A percentile compares a stretch with the other conserved stretches of the same genome.
These are phyloP conservation scores for Zymoseptoria crescenta DNA, from an alignment of 2,329 filamentous ascomycete genomes.

Conservation along the genomic window DNA sequence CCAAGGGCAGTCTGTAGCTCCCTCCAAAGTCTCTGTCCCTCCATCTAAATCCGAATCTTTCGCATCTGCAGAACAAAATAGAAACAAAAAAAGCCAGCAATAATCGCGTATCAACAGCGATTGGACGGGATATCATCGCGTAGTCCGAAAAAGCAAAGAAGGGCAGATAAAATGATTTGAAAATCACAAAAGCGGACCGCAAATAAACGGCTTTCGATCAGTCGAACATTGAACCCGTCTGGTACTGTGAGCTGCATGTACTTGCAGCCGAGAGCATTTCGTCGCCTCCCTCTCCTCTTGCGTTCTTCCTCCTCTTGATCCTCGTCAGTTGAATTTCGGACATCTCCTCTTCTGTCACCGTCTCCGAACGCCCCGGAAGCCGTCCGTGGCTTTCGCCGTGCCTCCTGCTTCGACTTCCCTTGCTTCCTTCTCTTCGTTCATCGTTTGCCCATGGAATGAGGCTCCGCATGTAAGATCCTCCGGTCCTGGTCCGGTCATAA, in stretches of 20 bases:
- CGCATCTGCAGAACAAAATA: not conserved
- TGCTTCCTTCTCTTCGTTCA: not conserved
- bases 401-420: not conserved
- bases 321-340: not conserved
- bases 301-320: no score
- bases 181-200: slow-evolving; percentile 2
- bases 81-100: not conserved
- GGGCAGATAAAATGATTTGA: not conserved
- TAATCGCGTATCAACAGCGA: not conserved
- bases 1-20: not conserved
- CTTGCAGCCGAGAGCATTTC: no score
- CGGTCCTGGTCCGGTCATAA: not conserved
- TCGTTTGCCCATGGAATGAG: not conserved
- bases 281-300: no score
- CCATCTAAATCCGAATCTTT: not conserved
- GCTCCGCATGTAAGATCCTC: not conserved
- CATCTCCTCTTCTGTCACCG: slow-evolving; percentile 1
- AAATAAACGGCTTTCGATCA: not conserved
- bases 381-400: not conserved
- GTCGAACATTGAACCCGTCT: no score
- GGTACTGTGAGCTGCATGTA: no score
- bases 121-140: slow-evolving; percentile 5
- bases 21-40: slow-evolving; percentile 1
- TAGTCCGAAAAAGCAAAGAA: not conserved
- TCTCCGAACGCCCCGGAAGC: not conserved